Conservation (phyloP, 2,329 filamentous ascomycete species). For the Fusarium paranaense region DNA sequence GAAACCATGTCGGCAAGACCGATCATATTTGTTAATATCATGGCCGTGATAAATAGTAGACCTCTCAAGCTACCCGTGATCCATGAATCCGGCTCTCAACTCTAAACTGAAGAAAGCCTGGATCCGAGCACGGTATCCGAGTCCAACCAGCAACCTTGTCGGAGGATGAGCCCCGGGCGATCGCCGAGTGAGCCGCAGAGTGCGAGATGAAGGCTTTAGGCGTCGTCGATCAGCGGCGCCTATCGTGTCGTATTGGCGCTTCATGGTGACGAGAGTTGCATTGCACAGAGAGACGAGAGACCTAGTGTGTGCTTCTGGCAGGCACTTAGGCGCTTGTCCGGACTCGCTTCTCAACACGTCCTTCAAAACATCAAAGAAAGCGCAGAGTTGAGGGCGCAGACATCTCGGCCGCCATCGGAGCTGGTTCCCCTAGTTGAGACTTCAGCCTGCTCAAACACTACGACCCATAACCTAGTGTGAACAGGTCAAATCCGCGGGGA, state of each 20-base stretch:
- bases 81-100: background rate
- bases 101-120: background rate
- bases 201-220: slow-evolving; percentile 6
- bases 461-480: slow-evolving; percentile 11
- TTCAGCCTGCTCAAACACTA: slow-evolving; percentile 12
- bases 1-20: background rate
- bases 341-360: background rate
- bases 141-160: background rate
- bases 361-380: slow-evolving; percentile 1
- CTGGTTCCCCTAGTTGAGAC: slow-evolving; percentile 7
- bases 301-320: background rate
- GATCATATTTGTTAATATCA: background rate
- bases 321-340: slow-evolving; percentile 11
- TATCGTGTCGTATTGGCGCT: slow-evolving; percentile 5
- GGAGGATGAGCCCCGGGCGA: background rate
- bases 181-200: slow-evolving; percentile 4
- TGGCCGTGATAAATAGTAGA: background rate
- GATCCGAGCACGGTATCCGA: background rate
- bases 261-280: background rate
- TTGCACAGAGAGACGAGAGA: background rate
- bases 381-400: slow-evolving; percentile 13
- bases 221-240: slow-evolving; percentile 2
- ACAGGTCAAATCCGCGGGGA: slow-evolving; percentile 6
- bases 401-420: slow-evolving; percentile 21
- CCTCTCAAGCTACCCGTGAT: background rate